A percentile compares a stretch with the other conserved stretches of the same genome.
Evolutionary conservation across 192 early-diverging fungal genomes (phyloP).

Genomic region (Chytriomyces confervae): DNA sequence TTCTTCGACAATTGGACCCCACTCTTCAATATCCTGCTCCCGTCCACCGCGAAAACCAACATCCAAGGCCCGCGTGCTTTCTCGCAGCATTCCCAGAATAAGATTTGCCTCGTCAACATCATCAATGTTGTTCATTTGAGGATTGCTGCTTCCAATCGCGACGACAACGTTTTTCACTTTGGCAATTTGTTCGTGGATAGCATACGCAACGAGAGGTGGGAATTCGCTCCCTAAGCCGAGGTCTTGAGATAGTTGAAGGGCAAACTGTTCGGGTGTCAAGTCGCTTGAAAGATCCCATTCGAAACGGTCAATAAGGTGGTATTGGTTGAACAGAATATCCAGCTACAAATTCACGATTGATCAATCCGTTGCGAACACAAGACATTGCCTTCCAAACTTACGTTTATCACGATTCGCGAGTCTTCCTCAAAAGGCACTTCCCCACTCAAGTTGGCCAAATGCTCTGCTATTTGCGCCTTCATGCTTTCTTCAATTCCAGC

Average conservation of each 20-base stretch:
- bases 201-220: constrained; percentile 73
- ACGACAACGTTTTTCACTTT: constrained; percentile 7
- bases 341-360: constrained; percentile 1
- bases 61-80: constrained; percentile 20
- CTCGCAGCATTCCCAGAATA: constrained; percentile 30
- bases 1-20: constrained; percentile 36
- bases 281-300: constrained; percentile 87
- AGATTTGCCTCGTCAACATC: constrained; percentile 19
- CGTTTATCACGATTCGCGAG: constrained; percentile 32
- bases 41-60: constrained; percentile 4
- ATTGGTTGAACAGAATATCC: constrained; percentile 36
- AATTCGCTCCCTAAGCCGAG: constrained; percentile 83
- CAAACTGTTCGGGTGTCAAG: constrained; percentile 74
- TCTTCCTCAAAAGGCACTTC: constrained; percentile 36
- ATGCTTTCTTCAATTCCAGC: constrained; percentile 63
- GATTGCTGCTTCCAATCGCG: constrained; percentile 7
- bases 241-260: constrained; percentile 67
- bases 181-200: constrained; percentile 30
- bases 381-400: not conserved
- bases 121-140: not conserved
- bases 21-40: constrained; percentile 28
- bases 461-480: constrained; percentile 63
- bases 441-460: not conserved
- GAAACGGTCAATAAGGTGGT: constrained; percentile 67
- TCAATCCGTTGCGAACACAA: not conserved